Evolutionary conservation across 352 stramenopile species (phyloP).

Genomic region (Blastocystis sp.): DNA sequence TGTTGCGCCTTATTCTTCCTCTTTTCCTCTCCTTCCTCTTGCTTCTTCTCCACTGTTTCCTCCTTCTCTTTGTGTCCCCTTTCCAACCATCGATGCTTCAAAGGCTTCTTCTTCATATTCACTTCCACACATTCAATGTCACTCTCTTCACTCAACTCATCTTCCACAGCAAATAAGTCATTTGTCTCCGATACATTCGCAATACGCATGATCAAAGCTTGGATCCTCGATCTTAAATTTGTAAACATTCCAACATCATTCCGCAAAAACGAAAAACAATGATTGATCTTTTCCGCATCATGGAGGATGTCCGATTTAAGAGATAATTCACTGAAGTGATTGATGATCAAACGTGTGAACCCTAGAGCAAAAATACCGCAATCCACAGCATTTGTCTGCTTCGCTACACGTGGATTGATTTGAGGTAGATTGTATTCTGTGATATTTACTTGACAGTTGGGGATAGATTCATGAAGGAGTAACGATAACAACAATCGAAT

Average conservation of each 20-base stretch:
- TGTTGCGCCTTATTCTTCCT: background rate
- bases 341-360: constrained; percentile 1
- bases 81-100: too few species aligned
- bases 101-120: background rate
- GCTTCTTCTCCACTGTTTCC: background rate
- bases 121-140: background rate
- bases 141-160: background rate
- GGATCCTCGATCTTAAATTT: background rate
- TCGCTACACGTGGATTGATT: background rate
- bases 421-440: background rate
- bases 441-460: background rate
- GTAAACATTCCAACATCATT: background rate
- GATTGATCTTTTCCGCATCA: background rate
- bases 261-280: background rate
- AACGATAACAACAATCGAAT: constrained; percentile 21
- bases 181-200: background rate
- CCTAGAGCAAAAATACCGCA: constrained; percentile 6
- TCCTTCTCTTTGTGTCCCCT: too few species aligned
- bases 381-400: constrained; percentile 33
- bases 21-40: background rate
- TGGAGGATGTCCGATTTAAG: background rate
- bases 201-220: background rate
- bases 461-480: background rate
- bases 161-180: background rate
- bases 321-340: background rate